Evolutionary conservation across 2,329 filamentous ascomycete genomes (phyloP).

Genomic region (Leptographium flavum): DNA sequence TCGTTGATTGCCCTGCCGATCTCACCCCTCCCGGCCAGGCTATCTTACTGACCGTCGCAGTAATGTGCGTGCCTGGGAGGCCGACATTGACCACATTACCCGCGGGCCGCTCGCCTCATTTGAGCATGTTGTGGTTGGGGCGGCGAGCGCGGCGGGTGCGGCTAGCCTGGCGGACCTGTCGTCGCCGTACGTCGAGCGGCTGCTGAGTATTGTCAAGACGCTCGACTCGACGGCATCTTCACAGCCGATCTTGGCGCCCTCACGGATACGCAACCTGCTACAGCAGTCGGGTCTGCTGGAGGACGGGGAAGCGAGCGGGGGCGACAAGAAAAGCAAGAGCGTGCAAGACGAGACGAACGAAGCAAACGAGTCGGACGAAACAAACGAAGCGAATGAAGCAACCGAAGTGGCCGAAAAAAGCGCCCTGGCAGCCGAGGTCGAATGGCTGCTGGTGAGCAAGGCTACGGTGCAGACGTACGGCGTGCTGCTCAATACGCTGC

Average conservation of each 20-base stretch:
- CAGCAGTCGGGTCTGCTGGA: conserved; percentile 44
- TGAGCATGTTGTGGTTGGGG: conserved; percentile 3
- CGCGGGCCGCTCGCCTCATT: conserved; percentile 27
- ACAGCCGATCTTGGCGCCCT: conserved; percentile 43
- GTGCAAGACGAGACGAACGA: background rate
- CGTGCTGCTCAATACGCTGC: conserved; percentile 56
- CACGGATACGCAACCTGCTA: conserved; percentile 47
- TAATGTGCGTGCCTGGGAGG: conserved; percentile 14
- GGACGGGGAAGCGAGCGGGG: conserved; percentile 15
- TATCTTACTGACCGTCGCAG: background rate
- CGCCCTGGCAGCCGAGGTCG: conserved; percentile 60
- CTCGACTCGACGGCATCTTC: conserved; percentile 57
- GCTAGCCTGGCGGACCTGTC: conserved; percentile 25
- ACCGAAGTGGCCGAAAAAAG: conserved; percentile 16
- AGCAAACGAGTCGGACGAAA: background rate
- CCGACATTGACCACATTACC: conserved; percentile 50
- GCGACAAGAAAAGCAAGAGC: background rate
- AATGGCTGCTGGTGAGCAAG: conserved; percentile 86
- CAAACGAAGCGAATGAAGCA: background rate
- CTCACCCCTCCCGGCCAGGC: background rate
- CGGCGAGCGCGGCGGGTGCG: background rate
- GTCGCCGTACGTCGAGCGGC: conserved; percentile 40
- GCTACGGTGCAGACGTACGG: conserved; percentile 87
- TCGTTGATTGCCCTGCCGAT: conserved; percentile 14
- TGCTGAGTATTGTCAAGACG: conserved; percentile 55